Evolutionary conservation across 768 basidiomycete species (phyloP).

Genomic region (Mycena capillaripes): DNA sequence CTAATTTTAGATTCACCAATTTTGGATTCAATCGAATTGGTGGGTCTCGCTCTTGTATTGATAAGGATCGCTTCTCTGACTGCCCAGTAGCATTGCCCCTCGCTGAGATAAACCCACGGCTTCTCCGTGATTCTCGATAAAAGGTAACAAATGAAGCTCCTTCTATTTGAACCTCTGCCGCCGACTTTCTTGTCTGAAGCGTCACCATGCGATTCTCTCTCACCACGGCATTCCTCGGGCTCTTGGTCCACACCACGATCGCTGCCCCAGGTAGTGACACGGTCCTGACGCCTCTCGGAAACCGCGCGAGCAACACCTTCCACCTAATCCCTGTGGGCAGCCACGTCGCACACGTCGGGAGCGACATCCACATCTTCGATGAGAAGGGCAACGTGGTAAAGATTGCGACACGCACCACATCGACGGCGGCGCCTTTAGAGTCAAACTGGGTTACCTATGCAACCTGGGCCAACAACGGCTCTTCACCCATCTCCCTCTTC

Average conservation of each 20-base stretch:
- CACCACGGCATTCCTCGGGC: background rate
- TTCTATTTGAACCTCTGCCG: too few relatives aligned
- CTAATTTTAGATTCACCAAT: too few relatives aligned
- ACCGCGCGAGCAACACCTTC: conserved; percentile 27
- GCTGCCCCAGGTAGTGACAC: background rate
- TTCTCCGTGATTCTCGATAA: too few relatives aligned
- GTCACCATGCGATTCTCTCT: background rate
- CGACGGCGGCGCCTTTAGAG: background rate
- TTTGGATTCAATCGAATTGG: too few relatives aligned
- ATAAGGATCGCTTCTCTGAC: too few relatives aligned
- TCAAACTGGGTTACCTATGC: conserved; percentile 18
- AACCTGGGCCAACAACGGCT: conserved; percentile 28
- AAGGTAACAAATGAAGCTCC: too few relatives aligned
- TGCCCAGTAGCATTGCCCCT: too few relatives aligned
- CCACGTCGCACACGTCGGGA: conserved; percentile 33
- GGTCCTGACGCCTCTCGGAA: conserved; percentile 38
- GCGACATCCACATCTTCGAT: conserved; percentile 28
- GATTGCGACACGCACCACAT: background rate
- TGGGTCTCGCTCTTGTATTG: too few relatives aligned
- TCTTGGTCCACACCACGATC: background rate
- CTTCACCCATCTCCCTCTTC: conserved; percentile 35
- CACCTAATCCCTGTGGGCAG: conserved; percentile 36
- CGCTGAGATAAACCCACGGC: too few relatives aligned
- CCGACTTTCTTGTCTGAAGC: too few relatives aligned
- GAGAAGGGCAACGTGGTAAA: background rate